A percentile compares a stretch with the other conserved stretches of the same genome.
Conservation (phyloP, 306 rosid genomes). For the Mucuna pruriens region DNA sequence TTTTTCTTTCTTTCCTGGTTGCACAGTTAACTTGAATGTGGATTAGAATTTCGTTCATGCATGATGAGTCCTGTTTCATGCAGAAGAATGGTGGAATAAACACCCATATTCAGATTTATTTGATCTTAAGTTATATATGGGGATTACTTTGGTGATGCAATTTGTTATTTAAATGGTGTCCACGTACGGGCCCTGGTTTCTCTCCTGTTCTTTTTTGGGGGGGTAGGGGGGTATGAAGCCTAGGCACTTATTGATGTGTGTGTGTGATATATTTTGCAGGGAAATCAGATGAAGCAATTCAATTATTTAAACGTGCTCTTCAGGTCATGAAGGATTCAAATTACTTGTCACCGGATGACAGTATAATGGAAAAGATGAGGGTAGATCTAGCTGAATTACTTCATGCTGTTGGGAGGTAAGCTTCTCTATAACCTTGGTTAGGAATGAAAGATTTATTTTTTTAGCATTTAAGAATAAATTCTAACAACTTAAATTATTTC, state of each 20-base stretch:
- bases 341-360: slow-evolving; percentile 72
- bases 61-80: slow-evolving; percentile 25
- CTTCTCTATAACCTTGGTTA: slow-evolving; percentile 32
- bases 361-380: slow-evolving; percentile 78
- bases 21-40: neutral
- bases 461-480: slow-evolving; percentile 12
- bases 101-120: slow-evolving; percentile 7
- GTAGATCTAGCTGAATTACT: slow-evolving; percentile 86
- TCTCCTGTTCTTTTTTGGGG: neutral
- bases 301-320: slow-evolving; percentile 67
- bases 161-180: slow-evolving; percentile 2
- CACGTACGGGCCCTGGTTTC: neutral
- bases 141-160: neutral
- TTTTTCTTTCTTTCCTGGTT: slow-evolving; percentile 19
- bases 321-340: slow-evolving; percentile 71
- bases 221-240: neutral
- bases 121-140: neutral
- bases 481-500: neutral
- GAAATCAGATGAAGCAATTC: slow-evolving; percentile 77
- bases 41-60: slow-evolving; percentile 11
- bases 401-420: slow-evolving; percentile 81
- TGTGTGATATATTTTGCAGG: slow-evolving; percentile 52
- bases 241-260: slow-evolving; percentile 19
- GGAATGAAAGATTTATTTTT: slow-evolving; percentile 17
- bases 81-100: slow-evolving; percentile 30